Evolutionary conservation across 202 grass and related monocot species (phyloP), one percentile per base, ranked within the genome.

Genomic region (Saccharum hybrid): DNA sequence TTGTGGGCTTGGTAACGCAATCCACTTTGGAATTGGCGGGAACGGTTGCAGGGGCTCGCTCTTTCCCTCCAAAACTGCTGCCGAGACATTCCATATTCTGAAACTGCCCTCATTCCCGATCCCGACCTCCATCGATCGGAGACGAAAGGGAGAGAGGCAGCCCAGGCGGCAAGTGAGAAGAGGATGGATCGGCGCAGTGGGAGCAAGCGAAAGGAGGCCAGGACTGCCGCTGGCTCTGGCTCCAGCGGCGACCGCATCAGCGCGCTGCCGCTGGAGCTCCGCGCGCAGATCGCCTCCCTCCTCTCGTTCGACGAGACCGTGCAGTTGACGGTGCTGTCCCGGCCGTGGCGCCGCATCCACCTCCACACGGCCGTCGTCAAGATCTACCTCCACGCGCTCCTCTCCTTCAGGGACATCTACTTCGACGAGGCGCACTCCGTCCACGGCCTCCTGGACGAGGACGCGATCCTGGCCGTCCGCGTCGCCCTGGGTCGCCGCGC

Each of bases 171-270:
- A 0, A 10, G 15, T 6, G 49, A 22, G 74, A 59, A 72, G 83
- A 71, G 64, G 83, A 70, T 45, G 68, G 68, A 6, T 15, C 68
- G 39, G 62, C 28, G 51, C 28, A 34, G 66, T 54, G 66, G 26
- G 78, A 68, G 38, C 69, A 22, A 15, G 10, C 2, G 68, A 41
- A 30, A 72, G 41, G 15, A 46, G 12, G 11, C 68, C 0, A 48
- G 12, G 21, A 8, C 68, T 2, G 7, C 12, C 66, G 36, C 37
- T 5, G 37, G 8, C 19, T 9, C 28, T 8, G n/a, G n/a, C n/a
- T n/a, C n/a, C 69, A 28, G 7, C 26, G 71, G 3, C 26, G 45
- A 74, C 43, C 45, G 26, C 28, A 10, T 74, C 71, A 54, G 46
- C 0, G 14, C 46, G 26, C 71, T 74, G 8, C 46, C 71, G 46